Evolutionary conservation across 225 moss, liverwort and hornwort genomes (phyloP).

Genomic region (Sphagnum tenellum): DNA sequence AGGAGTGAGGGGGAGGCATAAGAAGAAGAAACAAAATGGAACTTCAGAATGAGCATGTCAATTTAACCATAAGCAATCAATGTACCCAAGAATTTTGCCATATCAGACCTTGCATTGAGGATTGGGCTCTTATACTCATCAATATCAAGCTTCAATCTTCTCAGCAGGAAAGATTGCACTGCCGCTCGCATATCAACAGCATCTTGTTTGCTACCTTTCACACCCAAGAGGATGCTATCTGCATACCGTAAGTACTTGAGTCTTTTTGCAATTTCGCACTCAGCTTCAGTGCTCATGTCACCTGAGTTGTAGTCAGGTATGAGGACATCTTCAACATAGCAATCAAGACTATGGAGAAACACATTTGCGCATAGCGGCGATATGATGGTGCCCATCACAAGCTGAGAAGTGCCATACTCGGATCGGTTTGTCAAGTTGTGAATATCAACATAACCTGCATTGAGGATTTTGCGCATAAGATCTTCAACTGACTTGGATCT

Average conservation of each 20-base stretch:
- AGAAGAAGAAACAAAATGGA: too few species aligned
- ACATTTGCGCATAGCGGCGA: conserved; percentile 47
- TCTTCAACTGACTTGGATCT: conserved; percentile 46
- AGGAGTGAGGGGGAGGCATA: too few species aligned
- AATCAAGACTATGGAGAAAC: conserved; percentile 44
- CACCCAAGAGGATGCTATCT: conserved; percentile 40
- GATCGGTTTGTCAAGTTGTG: conserved; percentile 51
- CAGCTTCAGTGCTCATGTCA: background rate
- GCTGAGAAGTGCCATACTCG: conserved; percentile 28
- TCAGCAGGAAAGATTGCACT: conserved; percentile 35
- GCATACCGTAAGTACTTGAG: conserved; percentile 50
- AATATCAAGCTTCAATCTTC: conserved; percentile 35
- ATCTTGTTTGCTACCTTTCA: conserved; percentile 51
- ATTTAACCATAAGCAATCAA: conserved; percentile 38
- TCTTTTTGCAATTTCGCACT: conserved; percentile 13
- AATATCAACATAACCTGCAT: conserved; percentile 52
- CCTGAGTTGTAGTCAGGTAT: conserved; percentile 39
- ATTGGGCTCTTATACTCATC: conserved; percentile 30
- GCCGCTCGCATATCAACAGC: conserved; percentile 25
- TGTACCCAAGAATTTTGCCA: conserved; percentile 43
- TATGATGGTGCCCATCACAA: conserved; percentile 32
- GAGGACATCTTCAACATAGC: conserved; percentile 47
- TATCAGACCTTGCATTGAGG: conserved; percentile 32
- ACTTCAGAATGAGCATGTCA: too few species aligned
- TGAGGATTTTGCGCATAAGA: conserved; percentile 47